Evolutionary conservation across 768 basidiomycete species (phyloP), one percentile per base, ranked within the genome.

Genomic region (Hericium coralloides): DNA sequence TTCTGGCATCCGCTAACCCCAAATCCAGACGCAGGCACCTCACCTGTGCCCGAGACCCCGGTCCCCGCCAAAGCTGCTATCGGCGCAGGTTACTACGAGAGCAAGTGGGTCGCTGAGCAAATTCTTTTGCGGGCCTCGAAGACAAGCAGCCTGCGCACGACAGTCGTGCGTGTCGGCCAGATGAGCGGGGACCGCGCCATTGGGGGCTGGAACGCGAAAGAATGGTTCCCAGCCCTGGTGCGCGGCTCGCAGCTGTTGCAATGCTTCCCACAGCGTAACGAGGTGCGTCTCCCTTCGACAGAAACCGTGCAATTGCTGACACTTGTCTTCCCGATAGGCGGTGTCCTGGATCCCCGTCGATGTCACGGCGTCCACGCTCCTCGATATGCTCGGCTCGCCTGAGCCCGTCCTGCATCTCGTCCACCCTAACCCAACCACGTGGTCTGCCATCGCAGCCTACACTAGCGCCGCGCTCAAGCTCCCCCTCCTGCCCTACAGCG

Each of bases 171-270:
- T 2, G 72, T 79, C 10, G 80, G 78, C 0, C 79, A 81, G 56
- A 64, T 79, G 7, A 68, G 66, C 25, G 78, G 78, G 15, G 74
- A 75, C 22, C 58, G 55, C 0, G 64, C 64, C 1, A 68, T 67
- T 9, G 78, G 78, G 18, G 70, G 71, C 0, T 79, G 79, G 78
- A 70, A 69, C 3, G 67, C 69, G 3, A 71, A 66, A 0, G 76
- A 79, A 49, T 81, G 79, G 79, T 61, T 79, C 26, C 77, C 79
- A 15, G 68, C 72, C 38, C 63, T 79, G 3, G 67, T 63, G 25
- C 58, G 57, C 23, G 50, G 25, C 6, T 59, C 58, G 15, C 68
- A 73, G 53, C 69, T 49, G n/a, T 68, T 53, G 55, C 55, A 45
- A 53, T 72, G 9, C 68, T 68, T 50, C 60, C 57, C 15, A 55